Percentiles rank a stretch among this genome's conserved stretches.
These are phyloP conservation scores for Rhipidocladum racemiflorum DNA, from an alignment of 176 grass and related monocot genomes.

Conservation along the genomic window DNA sequence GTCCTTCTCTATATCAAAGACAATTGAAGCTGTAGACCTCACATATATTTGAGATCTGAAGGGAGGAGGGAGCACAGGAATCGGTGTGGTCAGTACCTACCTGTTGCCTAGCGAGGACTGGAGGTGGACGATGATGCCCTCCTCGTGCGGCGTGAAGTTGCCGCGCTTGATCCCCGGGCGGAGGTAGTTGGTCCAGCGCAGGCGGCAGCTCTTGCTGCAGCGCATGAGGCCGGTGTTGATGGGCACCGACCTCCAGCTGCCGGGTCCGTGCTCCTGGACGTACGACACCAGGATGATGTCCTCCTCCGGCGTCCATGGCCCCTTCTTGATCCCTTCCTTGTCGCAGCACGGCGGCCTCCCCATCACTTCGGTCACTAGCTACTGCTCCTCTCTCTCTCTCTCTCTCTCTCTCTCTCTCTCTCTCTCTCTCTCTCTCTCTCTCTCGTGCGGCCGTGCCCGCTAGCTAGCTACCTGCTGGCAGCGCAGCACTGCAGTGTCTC, in stretches of 20 bases:
- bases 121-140: constrained; percentile 73
- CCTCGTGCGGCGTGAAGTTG: constrained; percentile 79
- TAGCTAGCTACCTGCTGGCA: not conserved
- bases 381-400: too few species aligned
- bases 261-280: constrained; percentile 82
- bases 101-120: constrained; percentile 87
- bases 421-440: not conserved
- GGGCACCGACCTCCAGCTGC: constrained; percentile 79
- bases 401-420: not conserved
- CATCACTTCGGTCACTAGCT: constrained; percentile 33
- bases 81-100: constrained; percentile 41
- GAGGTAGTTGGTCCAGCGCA: constrained; percentile 93
- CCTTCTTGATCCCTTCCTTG: constrained; percentile 72
- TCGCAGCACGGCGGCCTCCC: constrained; percentile 84
- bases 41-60: too few species aligned
- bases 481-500: not conserved
- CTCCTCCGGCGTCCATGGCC: constrained; percentile 90
- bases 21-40: too few species aligned
- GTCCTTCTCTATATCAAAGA: too few species aligned
- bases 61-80: too few species aligned
- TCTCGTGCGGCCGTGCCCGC: not conserved
- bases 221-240: constrained; percentile 68
- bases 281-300: constrained; percentile 87
- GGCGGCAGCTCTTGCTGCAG: constrained; percentile 89
- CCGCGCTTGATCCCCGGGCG: constrained; percentile 68